Base-by-base conservation (phyloP, 495 filamentous ascomycete genomes). In the Talaromyces adpressus region DNA sequence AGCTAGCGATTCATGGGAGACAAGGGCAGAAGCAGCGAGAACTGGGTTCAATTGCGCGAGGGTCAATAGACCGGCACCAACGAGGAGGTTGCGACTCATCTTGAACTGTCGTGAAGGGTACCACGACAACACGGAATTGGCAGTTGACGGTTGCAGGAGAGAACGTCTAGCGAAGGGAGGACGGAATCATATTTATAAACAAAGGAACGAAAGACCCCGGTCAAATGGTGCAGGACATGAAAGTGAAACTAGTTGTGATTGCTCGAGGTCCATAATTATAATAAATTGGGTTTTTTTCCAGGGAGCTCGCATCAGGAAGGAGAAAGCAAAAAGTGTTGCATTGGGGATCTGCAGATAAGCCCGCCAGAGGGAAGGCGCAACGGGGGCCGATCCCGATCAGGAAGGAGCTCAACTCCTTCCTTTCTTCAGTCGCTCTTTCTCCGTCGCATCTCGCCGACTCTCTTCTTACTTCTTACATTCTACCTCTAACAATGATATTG, bases 1-100 rank as follows among this genome's bases (percentile, higher is more conserved):
- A 8, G 72, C 59, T 20, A 83, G 62, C 16, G 67, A 72, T 65
- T 82, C 79, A 71, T 79, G 82, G 34, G 36, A 16, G 8, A 36
- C 51, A 11, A 63, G 51, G 20, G 62, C 20, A 70, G 81, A 72
- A 63, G 75, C 77, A 63, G 78, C 80, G 66, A 79, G 73, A 39
- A 69, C 76, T 58, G 77, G 76, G 59, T 71, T 70, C 61, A 77
- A 47, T 51, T 63, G 62, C 52, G 60, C 27, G 7, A 56, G 52
- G 62, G 60, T 29, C 60, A 56, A 18, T 14, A 66, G 52, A 49
- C 20, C 62, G 11, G 53, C 60, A 32, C 60, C 60, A 12, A 62
- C n/a, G 47, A 62, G 60, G 27, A 62, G 2, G 20, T 53, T 62
- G 27, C 60, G 39, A 36, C 39, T 49, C 60, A 62, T 62, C 41